Percentiles rank a stretch among this genome's conserved stretches.
Evolutionary conservation across 2,329 filamentous ascomycete genomes (phyloP).

Genomic region (Exserohilum turcica): DNA sequence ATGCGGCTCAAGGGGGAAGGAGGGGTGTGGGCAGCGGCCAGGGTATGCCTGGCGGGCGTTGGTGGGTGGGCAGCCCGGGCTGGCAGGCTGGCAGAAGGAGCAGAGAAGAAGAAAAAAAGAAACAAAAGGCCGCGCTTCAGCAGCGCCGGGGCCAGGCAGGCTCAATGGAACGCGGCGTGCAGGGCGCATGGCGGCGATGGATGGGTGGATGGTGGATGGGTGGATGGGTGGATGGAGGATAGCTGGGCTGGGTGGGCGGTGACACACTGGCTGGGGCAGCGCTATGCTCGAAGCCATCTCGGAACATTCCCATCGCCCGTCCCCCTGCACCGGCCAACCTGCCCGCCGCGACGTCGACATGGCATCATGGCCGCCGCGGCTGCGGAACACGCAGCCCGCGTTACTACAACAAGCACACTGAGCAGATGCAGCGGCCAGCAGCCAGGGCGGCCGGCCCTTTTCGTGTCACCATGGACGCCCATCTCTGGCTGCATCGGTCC

Average conservation of each 20-base stretch:
- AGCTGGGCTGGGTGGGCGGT: slow-evolving; percentile 34
- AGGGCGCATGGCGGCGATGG: too few relatives aligned
- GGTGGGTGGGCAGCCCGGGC: slow-evolving; percentile 7
- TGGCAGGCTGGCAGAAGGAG: too few relatives aligned
- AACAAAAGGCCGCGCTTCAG: too few relatives aligned
- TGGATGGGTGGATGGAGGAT: too few relatives aligned
- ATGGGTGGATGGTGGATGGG: too few relatives aligned
- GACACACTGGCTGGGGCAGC: slow-evolving; percentile 33
- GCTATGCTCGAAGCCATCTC: slow-evolving; percentile 26
- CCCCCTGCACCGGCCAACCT: neutral
- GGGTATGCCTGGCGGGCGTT: neutral
- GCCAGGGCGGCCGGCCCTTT: slow-evolving; percentile 33
- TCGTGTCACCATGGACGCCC: slow-evolving; percentile 40
- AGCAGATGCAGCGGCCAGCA: slow-evolving; percentile 29
- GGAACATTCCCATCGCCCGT: slow-evolving; percentile 29
- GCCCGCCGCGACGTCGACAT: slow-evolving; percentile 48
- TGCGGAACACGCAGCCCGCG: slow-evolving; percentile 51
- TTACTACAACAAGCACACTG: slow-evolving; percentile 45
- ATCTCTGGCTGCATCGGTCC: slow-evolving; percentile 45
- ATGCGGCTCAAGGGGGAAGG: slow-evolving; percentile 26
- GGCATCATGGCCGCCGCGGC: slow-evolving; percentile 52
- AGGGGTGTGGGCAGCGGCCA: neutral
- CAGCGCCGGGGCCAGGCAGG: too few relatives aligned
- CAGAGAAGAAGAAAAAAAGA: neutral
- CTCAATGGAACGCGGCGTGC: too few relatives aligned